Conservation (phyloP, 768 basidiomycete genomes). For the Auricularia auricula-judae region DNA sequence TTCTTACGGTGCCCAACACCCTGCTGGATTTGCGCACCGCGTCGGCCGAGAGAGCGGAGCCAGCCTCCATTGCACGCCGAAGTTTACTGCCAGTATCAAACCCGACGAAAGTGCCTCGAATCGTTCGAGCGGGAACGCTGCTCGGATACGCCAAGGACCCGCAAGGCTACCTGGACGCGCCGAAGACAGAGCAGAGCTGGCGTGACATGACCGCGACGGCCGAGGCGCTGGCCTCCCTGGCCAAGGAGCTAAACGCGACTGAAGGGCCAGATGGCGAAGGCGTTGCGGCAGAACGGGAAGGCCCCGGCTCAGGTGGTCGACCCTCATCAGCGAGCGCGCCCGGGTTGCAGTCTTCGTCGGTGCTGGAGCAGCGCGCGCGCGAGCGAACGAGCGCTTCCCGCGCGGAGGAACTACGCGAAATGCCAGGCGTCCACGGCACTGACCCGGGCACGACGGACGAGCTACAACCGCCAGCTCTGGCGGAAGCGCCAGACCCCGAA, state of each 20-base stretch:
- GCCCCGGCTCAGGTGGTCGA: too few relatives aligned
- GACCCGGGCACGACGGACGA: background rate
- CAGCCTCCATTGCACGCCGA: background rate
- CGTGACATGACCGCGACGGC: background rate
- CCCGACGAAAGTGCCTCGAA: slow-evolving; percentile 3
- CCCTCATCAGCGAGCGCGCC: background rate
- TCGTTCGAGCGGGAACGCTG: slow-evolving; percentile 1
- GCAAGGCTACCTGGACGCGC: slow-evolving; percentile 3
- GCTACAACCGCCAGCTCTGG: slow-evolving; percentile 16
- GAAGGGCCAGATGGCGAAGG: too few relatives aligned
- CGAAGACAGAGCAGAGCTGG: background rate
- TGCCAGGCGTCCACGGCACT: too few relatives aligned
- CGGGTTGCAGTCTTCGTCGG: background rate
- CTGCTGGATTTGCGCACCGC: background rate
- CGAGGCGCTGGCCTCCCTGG: background rate
- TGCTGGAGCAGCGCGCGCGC: background rate
- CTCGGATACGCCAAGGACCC: slow-evolving; percentile 6
- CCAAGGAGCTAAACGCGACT: background rate
- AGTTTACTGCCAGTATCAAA: slow-evolving; percentile 6
- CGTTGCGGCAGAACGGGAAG: too few relatives aligned
- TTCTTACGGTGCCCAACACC: background rate
- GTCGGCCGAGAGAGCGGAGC: slow-evolving; percentile 3
- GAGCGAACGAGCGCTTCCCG: background rate
- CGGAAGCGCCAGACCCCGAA: slow-evolving; percentile 13
- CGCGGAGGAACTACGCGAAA: too few relatives aligned